These are phyloP conservation scores for Chrysanthemum lavandulifolium DNA, from an alignment of 129 eudicot species.

Conservation along the genomic window DNA sequence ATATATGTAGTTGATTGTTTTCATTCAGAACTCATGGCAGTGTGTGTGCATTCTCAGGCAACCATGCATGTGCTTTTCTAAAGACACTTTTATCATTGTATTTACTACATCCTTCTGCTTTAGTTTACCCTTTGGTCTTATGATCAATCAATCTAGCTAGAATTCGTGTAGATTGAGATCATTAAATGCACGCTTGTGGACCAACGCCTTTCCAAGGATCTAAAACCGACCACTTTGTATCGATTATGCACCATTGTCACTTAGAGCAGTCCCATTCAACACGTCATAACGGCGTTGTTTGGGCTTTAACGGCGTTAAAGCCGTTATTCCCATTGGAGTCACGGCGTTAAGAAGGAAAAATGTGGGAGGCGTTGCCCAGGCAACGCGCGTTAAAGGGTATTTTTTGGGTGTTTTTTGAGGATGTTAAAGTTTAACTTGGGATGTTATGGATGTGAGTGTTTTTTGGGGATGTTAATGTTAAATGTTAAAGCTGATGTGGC, in stretches of 20 bases:
- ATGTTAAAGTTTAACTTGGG: no score
- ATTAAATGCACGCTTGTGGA: neutral
- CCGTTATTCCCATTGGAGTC: no score
- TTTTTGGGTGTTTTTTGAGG: no score
- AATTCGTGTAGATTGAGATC: conserved; percentile 16
- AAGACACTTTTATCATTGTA: conserved; percentile 46
- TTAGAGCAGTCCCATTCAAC: no score
- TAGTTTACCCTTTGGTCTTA: conserved; percentile 25
- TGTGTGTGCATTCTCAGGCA: conserved; percentile 40
- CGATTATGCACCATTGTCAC: neutral
- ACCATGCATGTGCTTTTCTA: conserved; percentile 47
- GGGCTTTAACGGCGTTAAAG: no score
- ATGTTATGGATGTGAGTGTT: no score
- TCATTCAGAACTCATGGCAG: conserved; percentile 40
- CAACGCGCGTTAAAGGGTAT: no score
- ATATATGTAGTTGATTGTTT: conserved; percentile 36
- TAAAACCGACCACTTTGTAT: neutral
- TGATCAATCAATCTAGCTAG: conserved; percentile 13
- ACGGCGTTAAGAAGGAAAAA: no score
- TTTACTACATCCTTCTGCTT: conserved; percentile 35
- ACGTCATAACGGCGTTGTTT: no score
- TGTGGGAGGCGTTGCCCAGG: no score
- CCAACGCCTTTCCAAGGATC: neutral
- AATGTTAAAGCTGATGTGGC: no score
- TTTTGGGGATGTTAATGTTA: no score